Percentiles rank a stretch among this genome's conserved stretches.
Evolutionary conservation across 1,284 basidiomycete genomes (phyloP).

Genomic region (Cutaneotrichosporon dermatis): DNA sequence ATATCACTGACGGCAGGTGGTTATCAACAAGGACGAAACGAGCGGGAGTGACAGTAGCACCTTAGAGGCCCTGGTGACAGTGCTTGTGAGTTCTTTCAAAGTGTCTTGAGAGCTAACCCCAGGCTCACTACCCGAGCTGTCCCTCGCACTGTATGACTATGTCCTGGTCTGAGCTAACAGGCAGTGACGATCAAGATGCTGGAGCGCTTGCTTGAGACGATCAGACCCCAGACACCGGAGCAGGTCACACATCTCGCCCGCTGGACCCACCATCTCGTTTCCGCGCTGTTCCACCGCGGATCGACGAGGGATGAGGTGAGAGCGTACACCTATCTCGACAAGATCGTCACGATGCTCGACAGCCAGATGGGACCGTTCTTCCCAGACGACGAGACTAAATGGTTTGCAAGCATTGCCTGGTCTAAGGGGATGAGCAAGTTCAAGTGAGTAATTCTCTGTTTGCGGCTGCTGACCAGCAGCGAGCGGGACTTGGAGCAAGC

Average conservation of each 20-base stretch:
- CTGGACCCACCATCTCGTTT: slow-evolving; percentile 10
- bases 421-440: slow-evolving; percentile 1
- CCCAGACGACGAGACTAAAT: slow-evolving; percentile 5
- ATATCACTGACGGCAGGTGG: background rate
- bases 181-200: background rate
- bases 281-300: slow-evolving; percentile 7
- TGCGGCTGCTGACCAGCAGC: background rate
- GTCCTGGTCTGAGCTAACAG: background rate
- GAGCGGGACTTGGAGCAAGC: too few relatives aligned
- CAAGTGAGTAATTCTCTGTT: background rate
- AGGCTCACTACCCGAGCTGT: background rate
- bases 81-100: slow-evolving; percentile 4
- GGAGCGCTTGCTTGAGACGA: slow-evolving; percentile 1
- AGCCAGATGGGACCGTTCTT: background rate
- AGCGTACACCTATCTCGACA: background rate
- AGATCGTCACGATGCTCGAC: background rate
- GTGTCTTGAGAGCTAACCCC: too few relatives aligned
- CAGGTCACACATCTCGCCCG: background rate
- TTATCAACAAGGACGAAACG: background rate
- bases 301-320: background rate
- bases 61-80: slow-evolving; percentile 1
- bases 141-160: background rate
- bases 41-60: background rate
- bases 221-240: background rate
- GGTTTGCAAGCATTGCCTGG: slow-evolving; percentile 5